Conservation (phyloP, 306 rosid genomes). For the Quillaja saponaria region DNA sequence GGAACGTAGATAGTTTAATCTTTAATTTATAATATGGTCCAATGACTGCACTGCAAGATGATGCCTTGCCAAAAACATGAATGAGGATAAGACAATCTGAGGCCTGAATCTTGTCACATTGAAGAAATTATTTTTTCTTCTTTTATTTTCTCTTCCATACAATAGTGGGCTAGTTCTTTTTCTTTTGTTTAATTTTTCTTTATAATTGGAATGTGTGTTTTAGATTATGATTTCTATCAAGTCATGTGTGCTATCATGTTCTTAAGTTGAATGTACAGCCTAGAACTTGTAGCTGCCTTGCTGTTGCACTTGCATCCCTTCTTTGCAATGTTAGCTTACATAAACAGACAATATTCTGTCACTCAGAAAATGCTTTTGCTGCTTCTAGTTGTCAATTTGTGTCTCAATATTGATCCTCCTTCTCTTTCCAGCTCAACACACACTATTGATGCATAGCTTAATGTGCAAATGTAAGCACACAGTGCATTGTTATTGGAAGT, state of each 20-base stretch:
- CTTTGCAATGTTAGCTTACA: slow-evolving; percentile 38
- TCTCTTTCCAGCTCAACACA: slow-evolving; percentile 74
- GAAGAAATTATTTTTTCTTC: no score
- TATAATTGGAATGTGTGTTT: neutral
- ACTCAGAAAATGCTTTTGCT: slow-evolving; percentile 37
- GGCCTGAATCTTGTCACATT: neutral
- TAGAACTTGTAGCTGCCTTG: slow-evolving; percentile 51
- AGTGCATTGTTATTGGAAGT: slow-evolving; percentile 34
- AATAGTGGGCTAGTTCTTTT: no score
- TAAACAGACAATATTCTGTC: slow-evolving; percentile 38
- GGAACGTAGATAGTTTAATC: neutral
- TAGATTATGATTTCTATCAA: neutral
- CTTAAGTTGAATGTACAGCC: slow-evolving; percentile 47
- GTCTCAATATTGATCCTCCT: slow-evolving; percentile 46
- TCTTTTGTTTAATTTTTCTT: no score
- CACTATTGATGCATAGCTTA: slow-evolving; percentile 47
- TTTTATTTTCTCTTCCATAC: no score
- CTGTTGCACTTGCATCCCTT: slow-evolving; percentile 51
- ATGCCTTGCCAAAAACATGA: slow-evolving; percentile 2
- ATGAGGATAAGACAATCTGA: neutral
- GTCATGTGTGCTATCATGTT: slow-evolving; percentile 46
- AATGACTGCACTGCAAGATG: neutral
- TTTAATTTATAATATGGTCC: neutral
- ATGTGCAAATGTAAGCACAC: slow-evolving; percentile 35
- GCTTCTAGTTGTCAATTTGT: slow-evolving; percentile 62